These are phyloP conservation scores for Chaetomium sp. DNA, from an alignment of 2,329 filamentous ascomycete species.

Conservation along the genomic window DNA sequence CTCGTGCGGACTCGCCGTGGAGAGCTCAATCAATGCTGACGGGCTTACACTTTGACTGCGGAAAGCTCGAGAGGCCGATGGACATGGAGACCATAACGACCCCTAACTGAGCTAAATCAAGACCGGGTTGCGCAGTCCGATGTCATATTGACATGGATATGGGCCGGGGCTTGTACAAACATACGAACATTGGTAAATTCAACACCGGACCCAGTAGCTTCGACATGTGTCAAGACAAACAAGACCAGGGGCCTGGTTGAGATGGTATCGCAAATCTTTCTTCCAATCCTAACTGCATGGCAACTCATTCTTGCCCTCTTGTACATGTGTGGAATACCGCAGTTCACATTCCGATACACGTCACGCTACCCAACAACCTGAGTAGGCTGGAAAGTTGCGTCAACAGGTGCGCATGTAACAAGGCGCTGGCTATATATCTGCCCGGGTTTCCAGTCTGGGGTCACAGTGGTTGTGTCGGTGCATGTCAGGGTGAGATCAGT, in stretches of 20 bases:
- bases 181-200: too few species aligned
- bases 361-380: conserved; percentile 11
- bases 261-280: not conserved
- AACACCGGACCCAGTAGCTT: not conserved
- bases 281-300: not conserved
- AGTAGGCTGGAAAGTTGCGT: conserved; percentile 25
- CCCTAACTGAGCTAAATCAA: too few species aligned
- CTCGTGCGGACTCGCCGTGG: not conserved
- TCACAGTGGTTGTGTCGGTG: conserved; percentile 41
- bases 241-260: not conserved
- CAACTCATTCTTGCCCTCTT: not conserved
- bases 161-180: too few species aligned
- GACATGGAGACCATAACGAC: not conserved
- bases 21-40: not conserved
- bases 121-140: not conserved
- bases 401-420: conserved; percentile 41
- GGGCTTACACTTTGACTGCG: not conserved
- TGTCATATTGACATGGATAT: too few species aligned
- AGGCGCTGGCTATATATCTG: conserved; percentile 43
- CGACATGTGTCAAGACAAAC: not conserved
- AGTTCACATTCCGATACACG: not conserved
- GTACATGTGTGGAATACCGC: too few species aligned
- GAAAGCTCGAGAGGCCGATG: not conserved
- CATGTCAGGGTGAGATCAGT: conserved; percentile 42
- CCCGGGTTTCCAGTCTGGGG: conserved; percentile 45